phyloP scores from a whole-genome alignment of 2,329 filamentous ascomycete species.

The Venturia aucupariae region DNA sequence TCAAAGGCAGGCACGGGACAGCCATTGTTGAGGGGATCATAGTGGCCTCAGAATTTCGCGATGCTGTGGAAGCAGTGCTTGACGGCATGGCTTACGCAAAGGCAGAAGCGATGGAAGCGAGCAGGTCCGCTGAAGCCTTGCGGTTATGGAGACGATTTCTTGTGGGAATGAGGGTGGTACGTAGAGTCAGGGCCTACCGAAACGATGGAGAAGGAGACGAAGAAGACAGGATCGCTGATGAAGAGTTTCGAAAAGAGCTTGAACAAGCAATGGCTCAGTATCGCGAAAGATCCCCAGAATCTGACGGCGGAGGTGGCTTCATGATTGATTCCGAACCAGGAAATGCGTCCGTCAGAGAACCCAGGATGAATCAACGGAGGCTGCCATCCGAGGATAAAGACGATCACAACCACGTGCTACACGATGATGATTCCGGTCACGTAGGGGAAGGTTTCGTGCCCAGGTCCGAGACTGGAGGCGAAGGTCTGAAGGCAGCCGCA shows the following conservation, averaged over 20 bases:
- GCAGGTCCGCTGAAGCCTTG: slow-evolving; percentile 40
- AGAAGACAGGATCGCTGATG: slow-evolving; percentile 16
- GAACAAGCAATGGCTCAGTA: slow-evolving; percentile 12
- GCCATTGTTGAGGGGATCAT: slow-evolving; percentile 73
- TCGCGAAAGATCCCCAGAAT: neutral
- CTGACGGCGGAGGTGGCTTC: slow-evolving; percentile 3
- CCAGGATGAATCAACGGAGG: neutral
- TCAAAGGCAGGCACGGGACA: slow-evolving; percentile 76
- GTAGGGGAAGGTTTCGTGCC: slow-evolving; percentile 21
- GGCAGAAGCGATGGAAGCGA: slow-evolving; percentile 52
- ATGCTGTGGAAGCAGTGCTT: slow-evolving; percentile 63
- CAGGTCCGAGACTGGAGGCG: slow-evolving; percentile 29
- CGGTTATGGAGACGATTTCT: slow-evolving; percentile 51
- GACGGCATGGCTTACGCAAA: slow-evolving; percentile 57
- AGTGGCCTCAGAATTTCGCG: slow-evolving; percentile 60
- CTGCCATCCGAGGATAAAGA: neutral
- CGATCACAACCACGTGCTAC: slow-evolving; percentile 14
- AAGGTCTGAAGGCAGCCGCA: neutral
- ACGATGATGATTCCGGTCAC: slow-evolving; percentile 16
- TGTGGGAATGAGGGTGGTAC: slow-evolving; percentile 57
- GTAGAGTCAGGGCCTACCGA: slow-evolving; percentile 30
- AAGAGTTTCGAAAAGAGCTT: slow-evolving; percentile 10
- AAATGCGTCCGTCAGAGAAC: neutral
- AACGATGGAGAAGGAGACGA: slow-evolving; percentile 19
- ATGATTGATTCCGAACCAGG: neutral